Evolutionary conservation across 2,329 filamentous ascomycete genomes (phyloP), one percentile per base, ranked within the genome.

Genomic region (Pseudogymnoascus sp.): DNA sequence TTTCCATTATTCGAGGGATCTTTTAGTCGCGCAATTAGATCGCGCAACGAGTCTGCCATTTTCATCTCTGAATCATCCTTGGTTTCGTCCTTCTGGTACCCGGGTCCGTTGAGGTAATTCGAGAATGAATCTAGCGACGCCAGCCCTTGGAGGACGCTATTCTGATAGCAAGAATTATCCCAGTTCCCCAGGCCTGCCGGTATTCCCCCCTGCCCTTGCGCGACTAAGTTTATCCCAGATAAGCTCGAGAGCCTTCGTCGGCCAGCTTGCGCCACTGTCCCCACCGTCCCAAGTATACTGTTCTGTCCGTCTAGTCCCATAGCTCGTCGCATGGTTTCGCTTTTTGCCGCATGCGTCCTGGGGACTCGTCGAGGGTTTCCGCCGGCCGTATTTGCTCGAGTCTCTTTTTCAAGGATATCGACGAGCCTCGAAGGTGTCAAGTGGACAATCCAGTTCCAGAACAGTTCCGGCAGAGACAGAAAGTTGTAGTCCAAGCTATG

Each of bases 151-250:
- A 99, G 84, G 18, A 97, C 88, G 72, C 92, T 97, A 75, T 99
- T 99, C 75, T 97, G 94, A 74, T 96, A 99, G 78, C 94, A 97
- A 1, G 92, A 96, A 73, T 97, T 96, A 77, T 96, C 91, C 77
- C 87, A 88, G 73, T 99, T 99, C 8, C 91, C 91, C 62, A 97
- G 77, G 0, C 94, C 94, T 1, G 79, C 81, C 60, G 80, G 89
- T 50, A 80, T 77, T 23, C 75, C 70, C 23, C 73, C 74, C 23
- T 69, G 67, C 67, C 72, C 62, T 71, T 76, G 42, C 75, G 78
- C 0, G 82, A 82, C 56, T 16, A 63, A 38, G n/a, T 67, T 70
- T 11, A 73, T 66, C 2, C 69, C 65, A 21, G 71, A 66, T 16
- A 87, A 72, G 11, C 79, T 81, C 40, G 77, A 79, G 2, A 86